Percentiles rank a stretch among this genome's conserved stretches.
These are phyloP conservation scores for Hibiscus mutabilis DNA, from an alignment of 345 rosid species.

Conservation along the genomic window DNA sequence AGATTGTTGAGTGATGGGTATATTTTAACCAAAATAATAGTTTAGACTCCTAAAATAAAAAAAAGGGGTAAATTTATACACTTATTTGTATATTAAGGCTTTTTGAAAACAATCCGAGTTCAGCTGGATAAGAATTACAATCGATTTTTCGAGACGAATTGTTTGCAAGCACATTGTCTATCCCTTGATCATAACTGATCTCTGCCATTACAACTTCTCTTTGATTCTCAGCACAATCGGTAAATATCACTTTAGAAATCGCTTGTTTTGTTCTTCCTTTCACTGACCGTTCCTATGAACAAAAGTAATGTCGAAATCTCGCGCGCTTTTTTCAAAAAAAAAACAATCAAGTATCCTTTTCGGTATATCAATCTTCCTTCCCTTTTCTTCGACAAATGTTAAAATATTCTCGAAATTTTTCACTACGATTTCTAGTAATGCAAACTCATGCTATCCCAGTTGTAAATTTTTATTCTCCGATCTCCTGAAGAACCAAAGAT, in stretches of 20 bases:
- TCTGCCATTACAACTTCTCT: too few species aligned
- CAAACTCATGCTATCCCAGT: background rate
- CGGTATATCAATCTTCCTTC: slow-evolving; percentile 5
- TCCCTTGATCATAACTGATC: too few species aligned
- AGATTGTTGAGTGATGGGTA: too few species aligned
- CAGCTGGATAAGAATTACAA: too few species aligned
- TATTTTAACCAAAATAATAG: too few species aligned
- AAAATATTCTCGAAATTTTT: background rate
- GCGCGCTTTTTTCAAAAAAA: slow-evolving; percentile 24
- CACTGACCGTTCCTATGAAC: background rate
- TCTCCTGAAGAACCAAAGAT: slow-evolving; percentile 32
- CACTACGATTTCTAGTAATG: slow-evolving; percentile 11
- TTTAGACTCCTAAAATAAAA: too few species aligned
- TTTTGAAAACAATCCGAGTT: too few species aligned
- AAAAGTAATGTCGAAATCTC: background rate
- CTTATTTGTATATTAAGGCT: too few species aligned
- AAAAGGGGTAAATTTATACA: too few species aligned
- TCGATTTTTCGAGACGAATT: too few species aligned
- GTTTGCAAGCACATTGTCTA: too few species aligned
- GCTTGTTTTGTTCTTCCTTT: background rate
- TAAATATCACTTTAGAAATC: background rate
- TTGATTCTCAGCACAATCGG: too few species aligned
- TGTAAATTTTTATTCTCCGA: slow-evolving; percentile 28
- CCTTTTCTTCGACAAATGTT: background rate
- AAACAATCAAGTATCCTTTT: slow-evolving; percentile 9